These are phyloP conservation scores for Gynostemma pentaphyllum DNA, from an alignment of 306 rosid species.

Conservation along the genomic window DNA sequence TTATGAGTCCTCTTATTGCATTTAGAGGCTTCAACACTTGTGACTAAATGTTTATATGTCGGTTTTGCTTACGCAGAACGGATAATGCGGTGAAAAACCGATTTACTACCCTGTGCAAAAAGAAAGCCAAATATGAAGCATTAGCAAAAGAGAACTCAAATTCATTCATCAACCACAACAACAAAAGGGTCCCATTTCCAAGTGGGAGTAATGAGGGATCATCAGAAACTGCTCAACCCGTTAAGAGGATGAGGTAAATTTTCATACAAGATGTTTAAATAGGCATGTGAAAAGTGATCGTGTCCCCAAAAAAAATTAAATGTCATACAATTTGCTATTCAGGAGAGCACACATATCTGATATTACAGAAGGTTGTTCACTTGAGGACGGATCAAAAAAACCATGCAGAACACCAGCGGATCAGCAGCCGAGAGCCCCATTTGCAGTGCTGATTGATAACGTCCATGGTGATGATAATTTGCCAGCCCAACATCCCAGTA, in stretches of 20 bases:
- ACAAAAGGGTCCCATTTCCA: constrained; percentile 49
- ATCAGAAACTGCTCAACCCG: constrained; percentile 35
- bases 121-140: constrained; percentile 95
- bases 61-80: constrained; percentile 47
- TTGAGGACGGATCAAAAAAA: constrained; percentile 48
- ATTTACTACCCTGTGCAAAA: constrained; percentile 89
- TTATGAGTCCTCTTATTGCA: background rate
- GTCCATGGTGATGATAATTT: constrained; percentile 31
- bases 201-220: constrained; percentile 37
- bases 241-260: constrained; percentile 63
- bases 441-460: constrained; percentile 77
- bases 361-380: constrained; percentile 32
- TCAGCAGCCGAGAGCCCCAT: constrained; percentile 63
- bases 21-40: background rate
- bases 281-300: background rate
- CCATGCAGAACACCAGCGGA: constrained; percentile 30
- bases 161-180: constrained; percentile 53
- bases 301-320: background rate
- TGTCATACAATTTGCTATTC: constrained; percentile 12
- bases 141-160: constrained; percentile 70
- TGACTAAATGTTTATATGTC: constrained; percentile 7
- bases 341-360: constrained; percentile 68
- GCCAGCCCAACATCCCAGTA: constrained; percentile 35
- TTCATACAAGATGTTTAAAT: background rate
- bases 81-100: constrained; percentile 99